Evolutionary conservation across 2,329 filamentous ascomycete species (phyloP).

Genomic region (Monilinia vaccinii-corymbosi): DNA sequence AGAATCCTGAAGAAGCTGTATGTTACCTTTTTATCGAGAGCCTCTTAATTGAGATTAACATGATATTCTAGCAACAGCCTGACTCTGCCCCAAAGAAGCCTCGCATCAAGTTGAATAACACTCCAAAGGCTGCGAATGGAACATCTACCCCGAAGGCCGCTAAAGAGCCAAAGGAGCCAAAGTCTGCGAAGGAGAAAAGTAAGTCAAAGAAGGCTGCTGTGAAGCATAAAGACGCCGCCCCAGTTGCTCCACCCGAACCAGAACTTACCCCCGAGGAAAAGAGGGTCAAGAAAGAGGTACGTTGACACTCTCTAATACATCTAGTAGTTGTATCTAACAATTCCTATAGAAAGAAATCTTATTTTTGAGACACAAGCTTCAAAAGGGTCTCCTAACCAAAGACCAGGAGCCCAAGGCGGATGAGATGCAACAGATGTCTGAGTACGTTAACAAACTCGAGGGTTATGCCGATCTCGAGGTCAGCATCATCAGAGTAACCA

Average conservation of each 20-base stretch:
- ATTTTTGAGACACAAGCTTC: conserved; percentile 87
- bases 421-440: conserved; percentile 71
- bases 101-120: conserved; percentile 56
- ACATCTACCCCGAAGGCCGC: conserved; percentile 24
- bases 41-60: not conserved
- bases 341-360: conserved; percentile 61
- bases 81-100: conserved; percentile 56
- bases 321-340: conserved; percentile 28
- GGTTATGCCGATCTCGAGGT: conserved; percentile 73
- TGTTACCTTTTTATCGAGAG: conserved; percentile 22
- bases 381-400: conserved; percentile 82
- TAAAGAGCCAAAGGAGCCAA: conserved; percentile 26
- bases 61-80: not conserved
- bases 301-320: conserved; percentile 17
- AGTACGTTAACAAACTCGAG: conserved; percentile 74
- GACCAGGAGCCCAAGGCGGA: conserved; percentile 80
- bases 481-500: conserved; percentile 79
- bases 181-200: conserved; percentile 32
- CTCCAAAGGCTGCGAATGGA: conserved; percentile 58
- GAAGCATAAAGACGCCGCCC: conserved; percentile 45
- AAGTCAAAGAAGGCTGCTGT: conserved; percentile 44
- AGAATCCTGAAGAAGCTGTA: conserved; percentile 52
- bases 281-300: conserved; percentile 49
- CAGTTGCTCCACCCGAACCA: conserved; percentile 43
- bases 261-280: conserved; percentile 51